Conservation (phyloP, 73 alveolate genomes). For the Symbiodinium pilosum region DNA sequence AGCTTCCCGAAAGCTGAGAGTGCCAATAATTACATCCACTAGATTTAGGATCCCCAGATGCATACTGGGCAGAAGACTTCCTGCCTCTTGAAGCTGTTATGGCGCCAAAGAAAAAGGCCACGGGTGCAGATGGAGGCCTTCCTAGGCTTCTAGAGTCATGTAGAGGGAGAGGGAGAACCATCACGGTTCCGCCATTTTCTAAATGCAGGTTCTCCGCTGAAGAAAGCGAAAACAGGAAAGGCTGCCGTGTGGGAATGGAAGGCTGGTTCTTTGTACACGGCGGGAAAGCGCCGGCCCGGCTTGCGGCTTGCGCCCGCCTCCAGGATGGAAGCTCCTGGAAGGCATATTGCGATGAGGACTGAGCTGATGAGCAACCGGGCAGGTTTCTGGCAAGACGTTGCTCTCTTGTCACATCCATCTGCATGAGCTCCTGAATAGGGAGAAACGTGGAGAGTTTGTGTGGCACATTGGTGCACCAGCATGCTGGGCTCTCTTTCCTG, state of each 20-base stretch:
- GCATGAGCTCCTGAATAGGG: too few species aligned
- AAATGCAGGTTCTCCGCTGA: constrained; percentile 44
- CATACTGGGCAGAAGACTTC: not conserved
- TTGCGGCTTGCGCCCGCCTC: not conserved
- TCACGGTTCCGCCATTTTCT: not conserved
- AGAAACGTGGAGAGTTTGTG: too few species aligned
- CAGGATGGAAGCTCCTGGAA: constrained; percentile 91
- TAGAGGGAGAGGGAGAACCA: too few species aligned
- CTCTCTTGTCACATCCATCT: too few species aligned
- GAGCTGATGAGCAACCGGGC: too few species aligned
- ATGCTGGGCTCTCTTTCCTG: too few species aligned
- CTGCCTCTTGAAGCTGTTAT: not conserved
- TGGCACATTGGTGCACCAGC: too few species aligned
- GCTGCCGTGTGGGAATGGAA: constrained; percentile 65
- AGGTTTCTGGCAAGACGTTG: too few species aligned
- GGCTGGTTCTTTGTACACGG: not conserved
- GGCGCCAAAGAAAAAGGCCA: constrained; percentile 10
- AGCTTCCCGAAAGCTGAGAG: too few species aligned
- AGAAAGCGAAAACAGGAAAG: constrained; percentile 4
- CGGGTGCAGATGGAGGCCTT: not conserved
- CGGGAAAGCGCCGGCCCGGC: not conserved
- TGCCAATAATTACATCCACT: too few species aligned
- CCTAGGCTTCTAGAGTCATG: too few species aligned
- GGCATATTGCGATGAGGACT: constrained; percentile 74
- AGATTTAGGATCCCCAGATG: too few species aligned